These are phyloP conservation scores for Penicillium coffeae DNA, from an alignment of 495 filamentous ascomycete species.

Conservation along the genomic window DNA sequence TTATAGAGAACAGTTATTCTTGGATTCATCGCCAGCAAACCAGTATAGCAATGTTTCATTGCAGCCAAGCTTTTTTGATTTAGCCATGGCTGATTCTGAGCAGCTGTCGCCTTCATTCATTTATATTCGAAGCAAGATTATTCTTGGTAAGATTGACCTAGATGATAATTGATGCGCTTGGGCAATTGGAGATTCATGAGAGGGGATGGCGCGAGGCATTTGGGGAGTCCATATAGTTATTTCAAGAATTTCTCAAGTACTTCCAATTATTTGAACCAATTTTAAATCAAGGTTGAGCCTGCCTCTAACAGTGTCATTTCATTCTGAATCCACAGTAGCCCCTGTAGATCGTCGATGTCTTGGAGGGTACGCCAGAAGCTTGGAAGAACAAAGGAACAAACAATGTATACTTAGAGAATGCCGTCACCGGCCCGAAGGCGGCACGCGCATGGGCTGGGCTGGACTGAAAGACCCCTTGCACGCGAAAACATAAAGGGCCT, in stretches of 20 bases:
- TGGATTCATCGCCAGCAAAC: not conserved
- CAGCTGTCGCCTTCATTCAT: constrained; percentile 22
- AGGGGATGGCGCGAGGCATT: not conserved
- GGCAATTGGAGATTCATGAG: not conserved
- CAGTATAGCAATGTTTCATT: constrained; percentile 11
- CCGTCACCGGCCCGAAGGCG: constrained; percentile 27
- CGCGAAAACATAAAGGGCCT: no score
- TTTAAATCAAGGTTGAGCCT: no score
- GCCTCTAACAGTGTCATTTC: no score
- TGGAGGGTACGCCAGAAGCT: constrained; percentile 9
- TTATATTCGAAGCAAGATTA: constrained; percentile 30
- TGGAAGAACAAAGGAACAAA: not conserved
- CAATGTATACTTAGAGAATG: no score
- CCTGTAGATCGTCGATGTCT: no score
- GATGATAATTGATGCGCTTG: constrained; percentile 21
- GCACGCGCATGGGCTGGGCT: constrained; percentile 8
- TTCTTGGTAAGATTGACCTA: constrained; percentile 28
- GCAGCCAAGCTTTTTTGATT: constrained; percentile 23
- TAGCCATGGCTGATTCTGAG: constrained; percentile 19
- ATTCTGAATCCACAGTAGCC: no score
- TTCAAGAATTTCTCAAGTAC: no score
- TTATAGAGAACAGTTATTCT: not conserved
- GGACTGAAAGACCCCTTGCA: no score
- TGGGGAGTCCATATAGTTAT: no score
- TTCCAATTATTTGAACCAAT: no score